These are phyloP conservation scores for Cryphonectria japonica DNA, from an alignment of 2,329 filamentous ascomycete species.

Conservation along the genomic window DNA sequence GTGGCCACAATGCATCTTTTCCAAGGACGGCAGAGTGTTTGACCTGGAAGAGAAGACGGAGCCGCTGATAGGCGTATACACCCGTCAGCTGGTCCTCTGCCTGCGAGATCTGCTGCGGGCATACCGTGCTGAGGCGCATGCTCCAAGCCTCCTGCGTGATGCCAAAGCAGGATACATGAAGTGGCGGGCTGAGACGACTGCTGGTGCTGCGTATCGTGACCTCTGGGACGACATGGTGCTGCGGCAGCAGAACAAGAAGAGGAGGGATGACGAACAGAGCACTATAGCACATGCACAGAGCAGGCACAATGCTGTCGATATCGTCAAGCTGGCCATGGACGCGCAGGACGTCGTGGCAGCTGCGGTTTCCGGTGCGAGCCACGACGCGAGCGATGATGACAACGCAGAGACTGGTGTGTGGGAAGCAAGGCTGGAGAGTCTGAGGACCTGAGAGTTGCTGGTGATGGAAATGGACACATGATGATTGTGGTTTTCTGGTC, in stretches of 20 bases:
- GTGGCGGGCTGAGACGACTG: constrained; percentile 12
- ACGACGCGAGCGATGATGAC: background rate
- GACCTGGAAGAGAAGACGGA: constrained; percentile 30
- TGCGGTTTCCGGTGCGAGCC: background rate
- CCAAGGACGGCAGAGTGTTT: background rate
- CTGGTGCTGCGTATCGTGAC: constrained; percentile 23
- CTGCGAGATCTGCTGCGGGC: constrained; percentile 19
- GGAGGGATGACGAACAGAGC: constrained; percentile 3
- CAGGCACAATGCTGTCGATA: constrained; percentile 29
- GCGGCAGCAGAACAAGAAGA: constrained; percentile 19
- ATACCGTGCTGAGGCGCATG: constrained; percentile 8
- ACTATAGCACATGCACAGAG: constrained; percentile 29
- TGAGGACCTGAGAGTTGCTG: background rate
- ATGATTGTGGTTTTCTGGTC: no score
- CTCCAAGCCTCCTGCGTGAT: background rate
- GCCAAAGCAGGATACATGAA: constrained; percentile 11
- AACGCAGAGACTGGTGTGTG: background rate
- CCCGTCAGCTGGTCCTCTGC: constrained; percentile 27
- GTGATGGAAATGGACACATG: background rate
- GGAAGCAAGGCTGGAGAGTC: background rate
- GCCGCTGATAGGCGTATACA: constrained; percentile 33
- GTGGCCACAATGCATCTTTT: background rate
- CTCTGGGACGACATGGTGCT: constrained; percentile 22
- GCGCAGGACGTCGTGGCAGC: background rate
- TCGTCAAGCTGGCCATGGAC: background rate